Base-by-base conservation (phyloP, 805 yeast species). In the Wickerhamomyces canadensis region DNA sequence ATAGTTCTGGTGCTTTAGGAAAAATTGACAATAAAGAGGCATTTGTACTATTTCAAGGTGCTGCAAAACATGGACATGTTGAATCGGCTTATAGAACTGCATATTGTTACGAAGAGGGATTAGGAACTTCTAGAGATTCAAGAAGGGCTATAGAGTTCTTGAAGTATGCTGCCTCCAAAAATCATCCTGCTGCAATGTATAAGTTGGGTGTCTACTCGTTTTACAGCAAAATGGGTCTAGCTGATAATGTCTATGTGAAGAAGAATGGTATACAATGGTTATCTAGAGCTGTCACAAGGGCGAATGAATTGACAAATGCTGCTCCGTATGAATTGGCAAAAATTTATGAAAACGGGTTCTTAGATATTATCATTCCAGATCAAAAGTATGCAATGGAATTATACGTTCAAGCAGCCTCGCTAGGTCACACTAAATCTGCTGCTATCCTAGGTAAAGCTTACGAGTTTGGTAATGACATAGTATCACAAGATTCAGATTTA, bases 161-260 rank as follows among this genome's bases (percentile, higher is more conserved):
- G 41, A 82, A 83, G 55, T 78, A 79, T 54, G 96, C 98, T 0
- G 95, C 98, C 0, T 73, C 88, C 23, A 82, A 84, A 56, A 87
- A 85, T 53, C 98, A 91, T 59, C 88, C 97, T 0, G 89, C 95
- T n/a, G 96, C 98, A 5, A 87, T 91, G 95, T 84, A 81, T 65
- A 85, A 89, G 57, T 67, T 88, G 45, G 98, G 98, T 4, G 69
- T 86, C 30, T 87, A 89, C 49, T 82, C 87, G 27, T 93, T 83
- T 61, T 76, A 87, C 53, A 78, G 85, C 5, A 70, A 82, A 42
- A 80, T 91, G 91, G 97, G 98, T 1, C 57, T 91, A 24, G 67
- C 81, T 2, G 69, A 72, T 40, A 81, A 76, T 51, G 65, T 78
- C 15, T 78, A 72, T 36, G 80, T 86, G 17, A 84, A 87, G 52